Evolutionary conservation across 1,284 basidiomycete genomes (phyloP).

Genomic region (Spongispora temasekensis): DNA sequence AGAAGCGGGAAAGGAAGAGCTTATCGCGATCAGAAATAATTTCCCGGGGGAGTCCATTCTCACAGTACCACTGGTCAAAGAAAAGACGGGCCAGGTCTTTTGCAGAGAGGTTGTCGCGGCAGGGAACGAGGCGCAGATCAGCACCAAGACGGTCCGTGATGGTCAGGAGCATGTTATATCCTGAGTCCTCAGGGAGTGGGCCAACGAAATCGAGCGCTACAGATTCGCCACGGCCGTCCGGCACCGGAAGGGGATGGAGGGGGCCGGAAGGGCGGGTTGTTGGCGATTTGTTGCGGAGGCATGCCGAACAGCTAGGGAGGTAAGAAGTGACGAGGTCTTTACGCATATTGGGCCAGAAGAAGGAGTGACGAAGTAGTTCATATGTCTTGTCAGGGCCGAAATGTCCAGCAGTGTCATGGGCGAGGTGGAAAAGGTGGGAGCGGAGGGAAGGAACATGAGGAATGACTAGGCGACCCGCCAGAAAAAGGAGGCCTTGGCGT

Average conservation of each 20-base stretch:
- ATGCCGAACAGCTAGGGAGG: background rate
- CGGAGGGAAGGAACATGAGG: background rate
- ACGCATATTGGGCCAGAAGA: background rate
- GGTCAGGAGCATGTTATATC: no score
- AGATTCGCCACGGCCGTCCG: background rate
- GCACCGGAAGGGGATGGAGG: background rate
- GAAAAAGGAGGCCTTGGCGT: background rate
- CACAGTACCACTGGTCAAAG: no score
- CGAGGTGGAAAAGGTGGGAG: background rate
- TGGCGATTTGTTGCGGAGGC: background rate
- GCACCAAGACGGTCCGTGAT: no score
- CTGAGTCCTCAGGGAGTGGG: no score
- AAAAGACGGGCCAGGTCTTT: no score
- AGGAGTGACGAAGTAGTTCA: background rate
- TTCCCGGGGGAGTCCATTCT: no score
- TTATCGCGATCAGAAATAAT: no score
- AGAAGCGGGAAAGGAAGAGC: no score
- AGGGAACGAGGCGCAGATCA: no score
- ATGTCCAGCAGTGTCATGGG: background rate
- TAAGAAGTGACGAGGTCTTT: background rate
- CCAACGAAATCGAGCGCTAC: no score
- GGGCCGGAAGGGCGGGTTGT: background rate
- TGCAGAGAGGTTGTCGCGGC: no score
- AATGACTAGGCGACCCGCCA: background rate
- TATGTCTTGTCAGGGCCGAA: background rate